phyloP scores from a whole-genome alignment of 2,329 filamentous ascomycete species.

The Graphium sp. region DNA sequence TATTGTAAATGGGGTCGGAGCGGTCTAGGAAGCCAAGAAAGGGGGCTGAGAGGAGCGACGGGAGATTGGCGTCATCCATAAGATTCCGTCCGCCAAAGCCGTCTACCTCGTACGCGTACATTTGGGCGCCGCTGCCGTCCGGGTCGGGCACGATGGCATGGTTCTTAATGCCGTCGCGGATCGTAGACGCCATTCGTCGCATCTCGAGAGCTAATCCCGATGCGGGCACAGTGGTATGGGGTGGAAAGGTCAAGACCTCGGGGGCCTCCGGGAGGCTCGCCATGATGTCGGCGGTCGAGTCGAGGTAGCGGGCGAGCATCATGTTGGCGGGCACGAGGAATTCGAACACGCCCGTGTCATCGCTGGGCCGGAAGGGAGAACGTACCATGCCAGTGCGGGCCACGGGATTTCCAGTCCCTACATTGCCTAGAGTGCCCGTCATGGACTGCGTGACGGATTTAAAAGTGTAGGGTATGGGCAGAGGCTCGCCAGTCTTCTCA shows the following conservation, averaged over 20 bases:
- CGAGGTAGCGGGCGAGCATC: slow-evolving; percentile 55
- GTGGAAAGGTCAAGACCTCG: slow-evolving; percentile 33
- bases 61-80: slow-evolving; percentile 61
- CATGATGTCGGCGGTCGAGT: slow-evolving; percentile 27
- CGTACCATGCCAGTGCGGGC: slow-evolving; percentile 64
- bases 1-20: slow-evolving; percentile 53
- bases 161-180: slow-evolving; percentile 50
- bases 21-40: slow-evolving; percentile 42
- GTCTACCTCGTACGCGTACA: slow-evolving; percentile 66
- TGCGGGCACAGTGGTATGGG: slow-evolving; percentile 14
- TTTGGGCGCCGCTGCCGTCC: slow-evolving; percentile 25
- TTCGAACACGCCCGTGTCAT: slow-evolving; percentile 73
- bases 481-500: slow-evolving; percentile 30
- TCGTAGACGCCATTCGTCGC: slow-evolving; percentile 39
- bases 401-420: slow-evolving; percentile 64
- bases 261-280: slow-evolving; percentile 34
- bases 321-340: slow-evolving; percentile 84
- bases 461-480: slow-evolving; percentile 55
- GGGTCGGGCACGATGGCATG: slow-evolving; percentile 50
- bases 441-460: slow-evolving; percentile 44
- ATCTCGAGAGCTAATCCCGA: slow-evolving; percentile 30
- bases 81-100: slow-evolving; percentile 50
- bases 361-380: slow-evolving; percentile 78
- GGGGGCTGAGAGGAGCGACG: slow-evolving; percentile 46
- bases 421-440: slow-evolving; percentile 10